Evolutionary conservation across 192 early-diverging fungal species (phyloP).

Genomic region (Coemansia asiatica): DNA sequence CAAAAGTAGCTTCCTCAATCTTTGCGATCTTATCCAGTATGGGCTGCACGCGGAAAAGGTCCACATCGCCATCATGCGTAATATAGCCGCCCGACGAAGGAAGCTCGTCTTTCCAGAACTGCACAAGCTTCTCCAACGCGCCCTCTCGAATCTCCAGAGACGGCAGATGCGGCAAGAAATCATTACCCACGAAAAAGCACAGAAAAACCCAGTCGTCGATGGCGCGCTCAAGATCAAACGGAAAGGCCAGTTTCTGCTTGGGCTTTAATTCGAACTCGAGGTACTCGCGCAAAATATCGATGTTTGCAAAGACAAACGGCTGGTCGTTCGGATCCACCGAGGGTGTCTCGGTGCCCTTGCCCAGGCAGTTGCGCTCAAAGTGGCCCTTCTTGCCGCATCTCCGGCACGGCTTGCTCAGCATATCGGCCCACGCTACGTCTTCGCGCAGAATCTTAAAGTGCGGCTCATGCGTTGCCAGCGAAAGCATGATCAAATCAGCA

Average conservation of each 20-base stretch:
- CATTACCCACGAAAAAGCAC: slow-evolving; percentile 98
- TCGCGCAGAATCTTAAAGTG: slow-evolving; percentile 96
- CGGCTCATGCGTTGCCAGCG: slow-evolving; percentile 93
- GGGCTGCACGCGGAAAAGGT: slow-evolving; percentile 75
- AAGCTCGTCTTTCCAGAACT: slow-evolving; percentile 86
- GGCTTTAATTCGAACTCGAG: slow-evolving; percentile 80
- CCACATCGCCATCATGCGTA: slow-evolving; percentile 76
- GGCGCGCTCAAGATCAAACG: slow-evolving; percentile 85
- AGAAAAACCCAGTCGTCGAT: slow-evolving; percentile 98
- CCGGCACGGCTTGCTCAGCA: slow-evolving; percentile 67
- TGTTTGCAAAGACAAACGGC: slow-evolving; percentile 82
- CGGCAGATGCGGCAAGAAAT: slow-evolving; percentile 94
- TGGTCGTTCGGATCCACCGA: slow-evolving; percentile 42
- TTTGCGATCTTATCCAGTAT: slow-evolving; percentile 81
- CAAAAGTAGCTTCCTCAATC: slow-evolving; percentile 79
- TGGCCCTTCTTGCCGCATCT: slow-evolving; percentile 65
- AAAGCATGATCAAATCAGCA: slow-evolving; percentile 97
- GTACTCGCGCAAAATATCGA: slow-evolving; percentile 87
- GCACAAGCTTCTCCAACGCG: slow-evolving; percentile 83
- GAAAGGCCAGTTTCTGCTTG: slow-evolving; percentile 61
- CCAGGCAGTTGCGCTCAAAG: slow-evolving; percentile 53
- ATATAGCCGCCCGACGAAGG: slow-evolving; percentile 77
- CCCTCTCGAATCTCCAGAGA: slow-evolving; percentile 94
- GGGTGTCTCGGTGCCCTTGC: slow-evolving; percentile 22
- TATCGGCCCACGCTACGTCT: slow-evolving; percentile 83